Evolutionary conservation across 2,329 filamentous ascomycete genomes (phyloP), one percentile per base, ranked within the genome.

Genomic region (Tolypocladium pustulatum): DNA sequence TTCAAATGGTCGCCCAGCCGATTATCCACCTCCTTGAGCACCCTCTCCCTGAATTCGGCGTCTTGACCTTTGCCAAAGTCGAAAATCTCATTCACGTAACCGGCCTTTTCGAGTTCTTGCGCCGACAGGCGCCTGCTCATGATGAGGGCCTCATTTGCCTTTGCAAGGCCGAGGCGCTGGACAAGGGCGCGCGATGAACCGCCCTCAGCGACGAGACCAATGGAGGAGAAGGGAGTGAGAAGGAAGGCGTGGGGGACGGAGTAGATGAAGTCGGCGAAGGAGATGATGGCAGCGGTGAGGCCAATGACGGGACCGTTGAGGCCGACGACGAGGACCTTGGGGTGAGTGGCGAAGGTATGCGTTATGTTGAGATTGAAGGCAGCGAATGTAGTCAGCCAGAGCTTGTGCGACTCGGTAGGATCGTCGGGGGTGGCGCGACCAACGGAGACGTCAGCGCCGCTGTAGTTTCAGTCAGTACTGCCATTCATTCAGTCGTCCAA

Each of bases 221-320:
- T 81, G 1, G 89, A 93, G 5, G 87, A 88, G 75, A 97, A 97
- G 4, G 94, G 94, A 1, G 92, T 96, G 32, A 97, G 84, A 32
- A 97, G 79, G 75, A 91, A 99, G 36, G 91, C 78, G 65, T 88
- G 81, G 0, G 92, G 91, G 0, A 88, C 81, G 69, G 83, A 86
- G 79, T 97, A 97, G 71, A 97, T 83, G 77, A 97, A 97, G 78
- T 97, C 94, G 30, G 89, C 89, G 72, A 90, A 89, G 34, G 86
- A 87, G 59, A 91, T 78, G 0, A 97, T 75, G 0, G 93, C 92
- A 0, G 93, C 94, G 2, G 88, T 89, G 37, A 97, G 86, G 7
- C 94, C 94, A 57, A 99, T 81, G 13, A 86, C 91, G 7, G 94
- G 94, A 3, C 93, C 94, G 75, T 97, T 97, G 64, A 97, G 86